A percentile compares a stretch with the other conserved stretches of the same genome.
phyloP scores from a whole-genome alignment of 805 yeast genomes.

The Saccharomyces cerevisiae region DNA sequence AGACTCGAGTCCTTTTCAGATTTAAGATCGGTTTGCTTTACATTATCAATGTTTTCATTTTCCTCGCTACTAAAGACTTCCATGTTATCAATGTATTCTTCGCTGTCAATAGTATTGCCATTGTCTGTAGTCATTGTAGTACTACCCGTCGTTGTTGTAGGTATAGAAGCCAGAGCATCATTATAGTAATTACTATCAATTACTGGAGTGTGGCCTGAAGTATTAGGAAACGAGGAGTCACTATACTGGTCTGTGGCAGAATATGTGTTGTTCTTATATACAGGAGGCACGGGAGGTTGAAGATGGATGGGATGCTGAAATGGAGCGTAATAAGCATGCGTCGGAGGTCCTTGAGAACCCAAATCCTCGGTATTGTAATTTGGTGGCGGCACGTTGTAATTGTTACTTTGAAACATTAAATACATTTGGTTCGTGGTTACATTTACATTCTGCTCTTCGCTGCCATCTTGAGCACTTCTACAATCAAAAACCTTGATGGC shows the following conservation, averaged over 20 bases:
- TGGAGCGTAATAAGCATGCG: not conserved
- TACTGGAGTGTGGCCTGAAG: not conserved
- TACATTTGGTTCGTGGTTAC: not conserved
- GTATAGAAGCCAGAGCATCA: not conserved
- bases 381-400: not conserved
- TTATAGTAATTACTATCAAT: not conserved
- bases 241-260: not conserved
- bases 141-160: not conserved
- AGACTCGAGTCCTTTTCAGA: not conserved
- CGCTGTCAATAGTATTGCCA: not conserved
- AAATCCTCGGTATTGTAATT: not conserved
- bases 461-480: not conserved
- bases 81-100: not conserved
- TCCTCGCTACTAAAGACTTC: not conserved
- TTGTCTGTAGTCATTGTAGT: not conserved
- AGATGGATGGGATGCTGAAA: not conserved
- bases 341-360: not conserved
- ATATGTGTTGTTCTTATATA: not conserved
- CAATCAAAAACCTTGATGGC: not conserved
- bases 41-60: not conserved
- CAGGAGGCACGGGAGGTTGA: not conserved
- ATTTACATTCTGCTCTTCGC: not conserved
- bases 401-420: not conserved
- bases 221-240: not conserved
- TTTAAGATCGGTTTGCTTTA: not conserved